Conservation (phyloP, 2,329 filamentous ascomycete species). For the Aspergillus sp. region DNA sequence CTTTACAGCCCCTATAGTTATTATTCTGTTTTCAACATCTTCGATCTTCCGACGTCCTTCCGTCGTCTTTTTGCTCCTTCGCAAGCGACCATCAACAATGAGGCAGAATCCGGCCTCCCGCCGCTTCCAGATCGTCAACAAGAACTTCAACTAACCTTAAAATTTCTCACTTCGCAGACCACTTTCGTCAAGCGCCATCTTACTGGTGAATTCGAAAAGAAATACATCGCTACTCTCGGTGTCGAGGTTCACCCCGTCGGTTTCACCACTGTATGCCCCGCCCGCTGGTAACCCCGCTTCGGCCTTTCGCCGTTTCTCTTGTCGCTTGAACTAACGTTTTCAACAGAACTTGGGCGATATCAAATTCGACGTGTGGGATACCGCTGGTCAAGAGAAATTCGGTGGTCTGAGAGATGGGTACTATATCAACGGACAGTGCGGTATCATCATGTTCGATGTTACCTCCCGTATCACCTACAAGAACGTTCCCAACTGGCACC, state of each 20-base stretch:
- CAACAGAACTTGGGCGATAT: constrained; percentile 85
- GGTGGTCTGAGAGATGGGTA: constrained; percentile 98
- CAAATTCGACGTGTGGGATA: constrained; percentile 99
- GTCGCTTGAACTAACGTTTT: constrained; percentile 27
- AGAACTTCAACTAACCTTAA: constrained; percentile 12
- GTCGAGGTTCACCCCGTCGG: constrained; percentile 98
- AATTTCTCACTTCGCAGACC: constrained; percentile 60
- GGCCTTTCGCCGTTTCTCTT: constrained; percentile 14
- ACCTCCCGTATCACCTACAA: constrained; percentile 99
- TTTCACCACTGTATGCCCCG: constrained; percentile 86
- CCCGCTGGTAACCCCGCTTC: constrained; percentile 35
- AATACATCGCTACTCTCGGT: constrained; percentile 99
- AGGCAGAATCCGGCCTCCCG: constrained; percentile 28
- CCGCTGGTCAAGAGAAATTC: constrained; percentile 98
- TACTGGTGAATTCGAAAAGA: constrained; percentile 99
- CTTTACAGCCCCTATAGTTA: not conserved
- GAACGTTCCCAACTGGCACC: constrained; percentile 99
- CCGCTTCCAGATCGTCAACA: constrained; percentile 11
- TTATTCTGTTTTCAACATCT: not conserved
- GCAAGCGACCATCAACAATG: constrained; percentile 26
- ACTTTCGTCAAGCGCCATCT: constrained; percentile 99
- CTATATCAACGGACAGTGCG: constrained; percentile 99
- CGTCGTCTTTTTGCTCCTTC: constrained; percentile 13
- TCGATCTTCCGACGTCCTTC: not conserved
- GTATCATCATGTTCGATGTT: constrained; percentile 99